Conservation (phyloP, 768 basidiomycete genomes). For the Amanita phalloides region DNA sequence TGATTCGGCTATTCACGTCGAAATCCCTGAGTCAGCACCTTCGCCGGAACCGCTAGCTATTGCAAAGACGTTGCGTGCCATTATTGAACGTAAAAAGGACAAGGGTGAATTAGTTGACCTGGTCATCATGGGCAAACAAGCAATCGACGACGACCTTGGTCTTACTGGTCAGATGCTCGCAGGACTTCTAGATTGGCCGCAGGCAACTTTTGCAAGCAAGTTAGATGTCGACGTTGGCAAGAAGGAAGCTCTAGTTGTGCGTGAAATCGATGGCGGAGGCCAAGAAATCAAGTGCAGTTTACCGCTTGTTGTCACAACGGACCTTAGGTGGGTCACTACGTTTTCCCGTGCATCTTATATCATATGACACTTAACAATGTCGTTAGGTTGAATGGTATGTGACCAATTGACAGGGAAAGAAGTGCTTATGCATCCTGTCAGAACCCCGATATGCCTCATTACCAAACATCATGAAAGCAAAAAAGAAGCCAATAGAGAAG, state of each 20-base stretch:
- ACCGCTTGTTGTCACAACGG: slow-evolving; percentile 86
- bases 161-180: slow-evolving; percentile 98
- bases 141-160: slow-evolving; percentile 94
- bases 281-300: slow-evolving; percentile 73
- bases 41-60: slow-evolving; percentile 86
- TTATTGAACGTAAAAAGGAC: slow-evolving; percentile 54
- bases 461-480: slow-evolving; percentile 98
- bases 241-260: slow-evolving; percentile 58
- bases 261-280: slow-evolving; percentile 93
- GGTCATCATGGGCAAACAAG: slow-evolving; percentile 95
- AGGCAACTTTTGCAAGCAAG: slow-evolving; percentile 93
- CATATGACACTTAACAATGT: neutral
- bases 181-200: slow-evolving; percentile 83
- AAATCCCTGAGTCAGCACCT: slow-evolving; percentile 61
- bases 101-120: slow-evolving; percentile 49
- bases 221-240: slow-evolving; percentile 57
- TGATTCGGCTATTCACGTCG: slow-evolving; percentile 86
- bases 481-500: slow-evolving; percentile 94
- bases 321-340: slow-evolving; percentile 57
- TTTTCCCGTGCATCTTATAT: neutral
- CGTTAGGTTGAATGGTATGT: slow-evolving; percentile 60
- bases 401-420: neutral
- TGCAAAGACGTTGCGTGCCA: slow-evolving; percentile 71
- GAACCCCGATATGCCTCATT: slow-evolving; percentile 97
- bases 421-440: slow-evolving; percentile 15